These are phyloP conservation scores for Tolypocladium tundrense DNA, from an alignment of 2,329 filamentous ascomycete genomes.

Conservation along the genomic window DNA sequence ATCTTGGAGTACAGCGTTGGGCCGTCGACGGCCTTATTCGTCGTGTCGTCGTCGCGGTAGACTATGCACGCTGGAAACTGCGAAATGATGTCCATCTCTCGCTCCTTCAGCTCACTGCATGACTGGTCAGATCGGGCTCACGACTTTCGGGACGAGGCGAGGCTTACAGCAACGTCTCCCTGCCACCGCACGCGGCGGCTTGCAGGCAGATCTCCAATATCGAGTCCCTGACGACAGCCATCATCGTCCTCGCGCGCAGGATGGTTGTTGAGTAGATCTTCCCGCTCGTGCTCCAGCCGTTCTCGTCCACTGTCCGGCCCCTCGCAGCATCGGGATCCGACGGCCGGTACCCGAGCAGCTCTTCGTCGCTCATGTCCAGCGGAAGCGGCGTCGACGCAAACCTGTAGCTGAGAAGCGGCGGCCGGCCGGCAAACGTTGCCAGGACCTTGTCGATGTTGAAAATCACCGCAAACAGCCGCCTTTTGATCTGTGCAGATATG, in stretches of 20 bases:
- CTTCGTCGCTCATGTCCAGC: not conserved
- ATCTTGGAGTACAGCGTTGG: slow-evolving; percentile 29
- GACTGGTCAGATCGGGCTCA: not conserved
- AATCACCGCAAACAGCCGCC: not conserved
- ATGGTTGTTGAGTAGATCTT: not conserved
- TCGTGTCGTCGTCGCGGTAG: not conserved
- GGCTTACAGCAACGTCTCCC: not conserved
- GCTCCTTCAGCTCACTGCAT: not conserved
- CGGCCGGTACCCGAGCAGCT: not conserved
- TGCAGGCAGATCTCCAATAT: not conserved
- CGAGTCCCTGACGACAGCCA: not conserved
- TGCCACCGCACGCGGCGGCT: not conserved
- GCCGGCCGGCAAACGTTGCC: not conserved
- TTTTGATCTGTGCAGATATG: not conserved
- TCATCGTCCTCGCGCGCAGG: not conserved
- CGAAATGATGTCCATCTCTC: not conserved
- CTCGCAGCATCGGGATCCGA: not conserved
- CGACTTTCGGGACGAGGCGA: not conserved
- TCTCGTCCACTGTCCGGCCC: not conserved
- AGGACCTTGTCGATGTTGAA: not conserved
- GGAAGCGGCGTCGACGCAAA: not conserved
- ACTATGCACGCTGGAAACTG: not conserved
- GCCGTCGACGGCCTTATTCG: not conserved
- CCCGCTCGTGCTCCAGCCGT: not conserved
- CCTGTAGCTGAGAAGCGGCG: not conserved